A percentile compares a stretch with the other conserved stretches of the same genome.
Conservation (phyloP, 805 yeast genomes). For the Candida incommunis region DNA sequence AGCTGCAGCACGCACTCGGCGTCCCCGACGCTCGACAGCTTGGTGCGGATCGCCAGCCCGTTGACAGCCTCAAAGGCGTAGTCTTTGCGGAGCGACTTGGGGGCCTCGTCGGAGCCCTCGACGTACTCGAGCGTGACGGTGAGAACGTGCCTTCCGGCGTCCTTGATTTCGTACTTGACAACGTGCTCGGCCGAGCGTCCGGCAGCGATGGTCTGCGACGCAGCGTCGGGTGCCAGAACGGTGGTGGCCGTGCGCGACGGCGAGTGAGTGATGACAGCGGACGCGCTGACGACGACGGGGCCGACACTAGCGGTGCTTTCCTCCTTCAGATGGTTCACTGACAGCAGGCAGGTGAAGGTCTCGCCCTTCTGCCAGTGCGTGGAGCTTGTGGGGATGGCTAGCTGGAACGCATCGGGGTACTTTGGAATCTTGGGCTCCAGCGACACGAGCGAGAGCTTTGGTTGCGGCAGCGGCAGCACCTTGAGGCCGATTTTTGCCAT, state of each 20-base stretch:
- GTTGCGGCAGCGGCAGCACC: slow-evolving; percentile 18
- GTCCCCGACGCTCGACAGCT: slow-evolving; percentile 9
- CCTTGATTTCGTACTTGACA: slow-evolving; percentile 14
- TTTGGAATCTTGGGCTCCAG: not conserved
- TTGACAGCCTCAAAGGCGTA: slow-evolving; percentile 18
- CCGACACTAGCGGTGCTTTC: not conserved
- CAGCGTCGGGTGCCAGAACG: slow-evolving; percentile 6
- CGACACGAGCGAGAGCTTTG: slow-evolving; percentile 11
- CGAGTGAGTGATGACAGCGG: slow-evolving; percentile 6
- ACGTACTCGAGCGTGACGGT: slow-evolving; percentile 12
- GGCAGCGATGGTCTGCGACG: slow-evolving; percentile 1
- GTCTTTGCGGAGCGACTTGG: slow-evolving; percentile 12
- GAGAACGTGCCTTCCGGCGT: slow-evolving; percentile 16
- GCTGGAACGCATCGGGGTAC: not conserved
- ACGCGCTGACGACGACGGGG: slow-evolving; percentile 5
- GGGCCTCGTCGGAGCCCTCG: slow-evolving; percentile 3
- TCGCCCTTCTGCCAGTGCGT: slow-evolving; percentile 16
- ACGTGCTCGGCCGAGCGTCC: slow-evolving; percentile 5
- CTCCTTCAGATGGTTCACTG: slow-evolving; percentile 5
- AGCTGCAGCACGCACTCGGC: slow-evolving; percentile 16
- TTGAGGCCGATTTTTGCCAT: slow-evolving; percentile 8
- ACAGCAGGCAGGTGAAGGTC: slow-evolving; percentile 15
- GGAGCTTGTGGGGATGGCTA: not conserved
- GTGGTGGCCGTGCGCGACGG: slow-evolving; percentile 7
- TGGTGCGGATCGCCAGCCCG: slow-evolving; percentile 19